phyloP scores from a whole-genome alignment of 192 early-diverging fungal genomes.

The Powellomyces hirtus region DNA sequence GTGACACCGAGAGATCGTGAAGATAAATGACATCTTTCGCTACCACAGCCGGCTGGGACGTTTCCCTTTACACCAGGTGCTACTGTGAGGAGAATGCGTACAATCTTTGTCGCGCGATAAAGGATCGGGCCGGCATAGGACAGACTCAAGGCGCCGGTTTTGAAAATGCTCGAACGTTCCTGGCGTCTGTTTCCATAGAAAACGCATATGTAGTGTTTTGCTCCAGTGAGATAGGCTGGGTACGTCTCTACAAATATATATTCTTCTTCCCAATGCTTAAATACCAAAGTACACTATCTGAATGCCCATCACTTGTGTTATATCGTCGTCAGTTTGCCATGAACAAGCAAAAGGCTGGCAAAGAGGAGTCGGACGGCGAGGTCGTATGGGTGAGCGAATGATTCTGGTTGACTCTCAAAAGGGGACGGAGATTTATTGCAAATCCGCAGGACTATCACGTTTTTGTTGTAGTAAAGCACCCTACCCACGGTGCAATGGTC shows the following conservation, averaged over 20 bases:
- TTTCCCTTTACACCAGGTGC: neutral
- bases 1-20: too few relatives aligned
- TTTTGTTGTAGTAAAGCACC: neutral
- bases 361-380: neutral
- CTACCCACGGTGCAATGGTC: neutral
- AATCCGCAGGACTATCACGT: slow-evolving; percentile 25
- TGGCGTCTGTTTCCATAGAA: neutral
- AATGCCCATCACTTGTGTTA: too few relatives aligned
- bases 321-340: slow-evolving; percentile 6
- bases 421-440: too few relatives aligned
- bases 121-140: too few relatives aligned
- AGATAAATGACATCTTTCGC: too few relatives aligned
- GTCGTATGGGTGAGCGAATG: slow-evolving; percentile 14
- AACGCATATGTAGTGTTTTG: slow-evolving; percentile 6
- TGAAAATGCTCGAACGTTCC: too few relatives aligned
- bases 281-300: too few relatives aligned
- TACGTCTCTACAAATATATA: too few relatives aligned
- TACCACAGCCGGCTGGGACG: too few relatives aligned
- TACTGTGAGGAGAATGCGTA: slow-evolving; percentile 12
- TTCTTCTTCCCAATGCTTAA: too few relatives aligned
- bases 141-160: too few relatives aligned
- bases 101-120: neutral
- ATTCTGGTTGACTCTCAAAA: too few relatives aligned
- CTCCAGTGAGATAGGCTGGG: slow-evolving; percentile 22
- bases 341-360: slow-evolving; percentile 1